These are phyloP conservation scores for Sugiyamaella paludigena DNA, from an alignment of 1,139 yeast genomes.

Conservation along the genomic window DNA sequence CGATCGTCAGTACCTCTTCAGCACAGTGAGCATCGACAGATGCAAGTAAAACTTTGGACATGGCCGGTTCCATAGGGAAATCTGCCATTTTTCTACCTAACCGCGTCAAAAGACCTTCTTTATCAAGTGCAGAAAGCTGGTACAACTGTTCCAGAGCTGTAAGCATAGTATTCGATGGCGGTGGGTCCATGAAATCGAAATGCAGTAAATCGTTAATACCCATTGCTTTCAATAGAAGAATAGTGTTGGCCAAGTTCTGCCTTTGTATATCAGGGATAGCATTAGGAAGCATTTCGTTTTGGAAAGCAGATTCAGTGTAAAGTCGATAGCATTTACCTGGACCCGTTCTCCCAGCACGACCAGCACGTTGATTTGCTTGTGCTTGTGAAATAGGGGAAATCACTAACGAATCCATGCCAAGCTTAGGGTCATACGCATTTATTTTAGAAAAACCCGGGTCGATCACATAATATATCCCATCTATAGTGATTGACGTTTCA, in stretches of 20 bases:
- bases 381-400: slow-evolving; percentile 78
- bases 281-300: slow-evolving; percentile 77
- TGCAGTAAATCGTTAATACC: slow-evolving; percentile 77
- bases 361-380: slow-evolving; percentile 78
- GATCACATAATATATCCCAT: slow-evolving; percentile 71
- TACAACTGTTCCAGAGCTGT: slow-evolving; percentile 82
- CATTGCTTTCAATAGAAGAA: slow-evolving; percentile 90
- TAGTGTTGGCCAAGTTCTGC: slow-evolving; percentile 80
- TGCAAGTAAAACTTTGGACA: slow-evolving; percentile 75
- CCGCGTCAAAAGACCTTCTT: slow-evolving; percentile 67
- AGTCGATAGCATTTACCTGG: slow-evolving; percentile 78
- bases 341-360: slow-evolving; percentile 85
- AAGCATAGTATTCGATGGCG: slow-evolving; percentile 70
- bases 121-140: slow-evolving; percentile 78
- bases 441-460: slow-evolving; percentile 82
- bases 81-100: slow-evolving; percentile 85
- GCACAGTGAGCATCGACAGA: slow-evolving; percentile 76
- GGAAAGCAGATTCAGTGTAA: slow-evolving; percentile 66
- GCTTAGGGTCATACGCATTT: slow-evolving; percentile 69
- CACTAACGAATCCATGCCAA: slow-evolving; percentile 75
- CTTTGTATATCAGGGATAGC: slow-evolving; percentile 92
- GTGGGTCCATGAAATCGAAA: slow-evolving; percentile 95
- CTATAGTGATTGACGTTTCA: slow-evolving; percentile 77
- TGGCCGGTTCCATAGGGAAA: slow-evolving; percentile 92
- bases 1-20: slow-evolving; percentile 78